Conservation (phyloP, 1,284 basidiomycete species). For the Austroboletus novae-zelandiae region DNA sequence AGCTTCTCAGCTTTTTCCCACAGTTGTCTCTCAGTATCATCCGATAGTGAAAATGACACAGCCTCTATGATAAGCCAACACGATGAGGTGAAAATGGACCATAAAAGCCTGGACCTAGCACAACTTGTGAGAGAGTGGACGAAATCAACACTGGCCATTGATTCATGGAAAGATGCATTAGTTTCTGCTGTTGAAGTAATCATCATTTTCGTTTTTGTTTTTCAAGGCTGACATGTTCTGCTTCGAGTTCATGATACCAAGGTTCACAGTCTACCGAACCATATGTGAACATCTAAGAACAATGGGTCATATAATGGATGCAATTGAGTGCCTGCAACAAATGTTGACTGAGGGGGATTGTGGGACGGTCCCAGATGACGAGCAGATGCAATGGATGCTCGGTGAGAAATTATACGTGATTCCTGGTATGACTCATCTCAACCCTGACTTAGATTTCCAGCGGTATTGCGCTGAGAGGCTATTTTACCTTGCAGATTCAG, state of each 20-base stretch:
- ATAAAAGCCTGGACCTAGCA: conserved; percentile 1
- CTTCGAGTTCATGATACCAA: neutral
- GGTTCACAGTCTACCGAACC: neutral
- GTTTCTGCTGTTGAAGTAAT: neutral
- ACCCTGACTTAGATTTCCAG: neutral
- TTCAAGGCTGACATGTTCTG: neutral
- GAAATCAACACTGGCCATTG: neutral
- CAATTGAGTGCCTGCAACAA: neutral
- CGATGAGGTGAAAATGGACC: neutral
- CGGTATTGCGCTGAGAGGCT: neutral
- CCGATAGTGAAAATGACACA: too few relatives aligned
- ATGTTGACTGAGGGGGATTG: neutral
- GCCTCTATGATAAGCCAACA: neutral
- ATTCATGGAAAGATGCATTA: neutral
- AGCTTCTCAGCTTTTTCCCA: neutral
- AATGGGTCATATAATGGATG: neutral
- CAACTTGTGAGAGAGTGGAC: neutral
- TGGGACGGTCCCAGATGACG: neutral
- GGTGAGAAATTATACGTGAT: neutral
- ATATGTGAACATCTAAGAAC: neutral
- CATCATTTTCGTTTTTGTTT: neutral
- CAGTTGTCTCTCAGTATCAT: conserved; percentile 1
- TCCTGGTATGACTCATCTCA: neutral
- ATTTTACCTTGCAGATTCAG: neutral
- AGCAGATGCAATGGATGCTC: neutral